Evolutionary conservation across 169 alveolate species (phyloP), one percentile per base, ranked within the genome.

Genomic region (Amoebophrya sp.): DNA sequence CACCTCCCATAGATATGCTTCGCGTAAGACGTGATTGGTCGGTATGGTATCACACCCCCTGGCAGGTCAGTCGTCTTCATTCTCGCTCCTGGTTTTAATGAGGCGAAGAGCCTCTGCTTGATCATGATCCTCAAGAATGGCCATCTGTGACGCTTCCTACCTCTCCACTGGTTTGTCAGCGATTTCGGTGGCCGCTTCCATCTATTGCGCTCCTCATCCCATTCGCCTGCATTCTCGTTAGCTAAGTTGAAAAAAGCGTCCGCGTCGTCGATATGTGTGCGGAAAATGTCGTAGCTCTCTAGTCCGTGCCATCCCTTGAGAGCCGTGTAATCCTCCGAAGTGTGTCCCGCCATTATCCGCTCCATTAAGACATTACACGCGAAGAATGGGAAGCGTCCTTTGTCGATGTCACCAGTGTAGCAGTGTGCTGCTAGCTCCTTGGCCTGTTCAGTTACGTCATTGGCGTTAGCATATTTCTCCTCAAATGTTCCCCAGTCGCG

Each of bases 11-110:
- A 65, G 2, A 65, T 10, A 26, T 65, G 83, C 33, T 26, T 6
- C 39, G n/a, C 18, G 83, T 65, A 65, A 36, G 83, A 65, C 83
- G 83, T 65, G 83, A 65, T 65, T 26, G 83, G 83, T 65, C 83
- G 18, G 83, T 65, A 65, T 6, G 83, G 33, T 12, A 65, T 18
- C 1, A 36, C 83, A 6, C 33, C 83, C 12, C 83, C 83, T 6
- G 12, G 12, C 26, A 65, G 83, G 38, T 65, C 83, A 1, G 2
- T 36, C 36, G 2, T 12, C 29, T 47, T 18, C 65, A 6, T 47
- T 18, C 18, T 47, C 29, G 29, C 65, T 6, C 18, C 65, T 47
- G 6, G 36, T 6, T 6, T 18, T 36, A 65, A 26, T 36, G 83
- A 29, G 2, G 18, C 26, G 83, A 65, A 65, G 38, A 65, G 2